A percentile compares a stretch with the other conserved stretches of the same genome.
Conservation (phyloP, 2,329 filamentous ascomycete genomes). For the Botrytis porri region DNA sequence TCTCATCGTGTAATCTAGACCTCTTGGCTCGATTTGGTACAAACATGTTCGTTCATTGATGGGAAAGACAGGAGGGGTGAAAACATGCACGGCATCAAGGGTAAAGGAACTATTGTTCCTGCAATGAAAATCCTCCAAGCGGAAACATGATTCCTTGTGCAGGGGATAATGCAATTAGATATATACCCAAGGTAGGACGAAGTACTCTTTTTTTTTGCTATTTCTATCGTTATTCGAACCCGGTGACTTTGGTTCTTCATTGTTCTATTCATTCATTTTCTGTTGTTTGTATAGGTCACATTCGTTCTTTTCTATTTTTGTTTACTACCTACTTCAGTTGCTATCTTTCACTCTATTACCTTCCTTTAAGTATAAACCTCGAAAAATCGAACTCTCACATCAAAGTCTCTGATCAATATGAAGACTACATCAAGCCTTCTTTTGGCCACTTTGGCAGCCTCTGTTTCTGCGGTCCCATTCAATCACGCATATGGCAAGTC, state of each 20-base stretch:
- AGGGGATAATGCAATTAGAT: background rate
- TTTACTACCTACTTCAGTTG: background rate
- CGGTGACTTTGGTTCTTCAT: background rate
- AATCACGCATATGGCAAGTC: background rate
- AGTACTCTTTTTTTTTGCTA: background rate
- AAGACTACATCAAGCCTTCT: background rate
- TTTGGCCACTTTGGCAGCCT: slow-evolving; percentile 1
- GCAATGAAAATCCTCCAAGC: background rate
- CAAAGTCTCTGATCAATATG: background rate
- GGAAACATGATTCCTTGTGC: background rate
- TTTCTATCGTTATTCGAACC: background rate
- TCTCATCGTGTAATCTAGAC: background rate
- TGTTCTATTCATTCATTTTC: background rate
- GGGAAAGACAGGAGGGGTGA: background rate
- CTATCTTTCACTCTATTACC: background rate
- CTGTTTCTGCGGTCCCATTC: background rate
- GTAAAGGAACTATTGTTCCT: background rate
- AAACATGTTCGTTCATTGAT: background rate
- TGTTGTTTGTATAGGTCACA: background rate
- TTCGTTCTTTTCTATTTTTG: background rate
- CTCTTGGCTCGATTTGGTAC: background rate
- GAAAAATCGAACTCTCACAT: background rate
- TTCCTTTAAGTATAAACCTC: background rate
- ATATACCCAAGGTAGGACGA: background rate
- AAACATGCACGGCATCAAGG: background rate